Evolutionary conservation across 2,329 filamentous ascomycete genomes (phyloP), one percentile per base, ranked within the genome.

Genomic region (Colletotrichum kahawae): DNA sequence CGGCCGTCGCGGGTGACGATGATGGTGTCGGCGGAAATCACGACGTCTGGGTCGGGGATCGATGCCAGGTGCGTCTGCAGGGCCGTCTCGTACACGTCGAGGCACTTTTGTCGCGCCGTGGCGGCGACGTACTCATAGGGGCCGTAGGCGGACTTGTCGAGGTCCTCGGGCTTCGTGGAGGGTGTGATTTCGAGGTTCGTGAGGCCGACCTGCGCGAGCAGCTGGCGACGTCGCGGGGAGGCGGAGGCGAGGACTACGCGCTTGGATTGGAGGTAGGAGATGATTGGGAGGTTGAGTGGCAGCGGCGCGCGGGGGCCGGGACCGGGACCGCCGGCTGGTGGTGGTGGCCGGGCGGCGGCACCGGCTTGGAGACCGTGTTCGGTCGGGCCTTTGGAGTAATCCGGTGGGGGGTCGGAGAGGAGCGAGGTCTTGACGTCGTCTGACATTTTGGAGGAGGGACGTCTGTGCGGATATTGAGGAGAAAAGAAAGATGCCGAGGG

Each of bases 61-160:
- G 88, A 85, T 57, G 83, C 83, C 18, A 86, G 79, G 62, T 88
- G 81, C n/a, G 81, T 83, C 70, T 85, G 82, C 18, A 92, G 79
- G 5, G 85, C 86, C 5, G 82, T 79, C 68, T 86, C 80, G 83
- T 92, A 92, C 12, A 98, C 94, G 60, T 94, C 90, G 57, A 95
- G 89, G 66, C 93, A 94, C 85, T 99, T 99, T 79, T 93, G 91
- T 27, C 92, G 91, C 5, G 96, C 96, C 3, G 97, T 99, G 72
- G 93, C 92, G 16, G 96, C 89, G 24, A 98, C 97, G 86, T 99
- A 99, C 86, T 98, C 95, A 83, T 95, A 94, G 1, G 97, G 95
- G 1, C 93, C 92, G 74, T 96, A 90, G 3, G 85, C 83, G 9
- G 86, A 83, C 84, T 98, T 98, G 80, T 95, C 90, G 70, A 98